Conservation (phyloP, 2,329 filamentous ascomycete genomes). For the Cryphonectria parasitica region DNA sequence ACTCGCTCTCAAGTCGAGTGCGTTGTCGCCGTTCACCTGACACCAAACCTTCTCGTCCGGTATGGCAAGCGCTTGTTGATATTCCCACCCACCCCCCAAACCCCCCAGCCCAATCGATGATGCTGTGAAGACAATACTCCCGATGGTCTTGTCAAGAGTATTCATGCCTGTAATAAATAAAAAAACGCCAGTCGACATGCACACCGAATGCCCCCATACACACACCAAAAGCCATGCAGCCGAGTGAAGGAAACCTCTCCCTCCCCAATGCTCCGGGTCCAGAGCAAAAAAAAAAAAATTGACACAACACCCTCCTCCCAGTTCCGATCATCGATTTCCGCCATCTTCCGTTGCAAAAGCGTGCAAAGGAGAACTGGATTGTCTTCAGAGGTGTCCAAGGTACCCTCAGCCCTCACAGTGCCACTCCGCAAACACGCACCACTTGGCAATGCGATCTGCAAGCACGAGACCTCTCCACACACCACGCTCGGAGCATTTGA, state of each 20-base stretch:
- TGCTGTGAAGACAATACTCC: conserved; percentile 5
- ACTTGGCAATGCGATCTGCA: conserved; percentile 80
- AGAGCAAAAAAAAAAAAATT: background rate
- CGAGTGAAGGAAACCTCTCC: background rate
- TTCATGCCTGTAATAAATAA: background rate
- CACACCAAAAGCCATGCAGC: background rate
- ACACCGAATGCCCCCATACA: background rate
- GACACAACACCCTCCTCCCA: background rate
- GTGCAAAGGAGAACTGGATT: background rate
- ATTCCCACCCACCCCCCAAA: too few relatives aligned
- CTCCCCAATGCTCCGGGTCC: background rate
- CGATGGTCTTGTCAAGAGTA: background rate
- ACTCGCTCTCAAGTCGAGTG: background rate
- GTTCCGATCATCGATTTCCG: background rate
- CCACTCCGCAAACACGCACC: conserved; percentile 95
- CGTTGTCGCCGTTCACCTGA: too few relatives aligned
- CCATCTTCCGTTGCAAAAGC: background rate
- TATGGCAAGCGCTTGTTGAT: background rate
- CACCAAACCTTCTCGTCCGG: background rate
- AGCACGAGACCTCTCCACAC: conserved; percentile 81
- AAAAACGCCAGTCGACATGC: conserved; percentile 7
- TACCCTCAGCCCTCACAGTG: conserved; percentile 49
- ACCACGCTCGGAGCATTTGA: conserved; percentile 84
- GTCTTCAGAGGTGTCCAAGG: background rate
- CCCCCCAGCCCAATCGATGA: background rate